Conservation (phyloP, 176 grass and related monocot genomes). For the Chloris gayana region DNA sequence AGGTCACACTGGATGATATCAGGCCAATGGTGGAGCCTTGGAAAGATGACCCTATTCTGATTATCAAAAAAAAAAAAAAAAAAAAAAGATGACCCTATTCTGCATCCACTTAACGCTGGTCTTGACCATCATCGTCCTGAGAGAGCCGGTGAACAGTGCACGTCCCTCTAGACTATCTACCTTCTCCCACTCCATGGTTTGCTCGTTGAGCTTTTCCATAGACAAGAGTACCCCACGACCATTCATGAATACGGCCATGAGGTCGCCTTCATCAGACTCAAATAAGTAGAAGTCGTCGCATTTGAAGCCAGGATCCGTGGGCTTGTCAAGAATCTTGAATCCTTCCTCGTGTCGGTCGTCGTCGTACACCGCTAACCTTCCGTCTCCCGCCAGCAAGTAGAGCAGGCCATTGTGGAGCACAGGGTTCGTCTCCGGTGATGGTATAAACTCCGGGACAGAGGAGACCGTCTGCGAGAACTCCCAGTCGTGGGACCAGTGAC, state of each 20-base stretch:
- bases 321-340: not conserved
- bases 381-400: not conserved
- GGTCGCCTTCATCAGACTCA: not conserved
- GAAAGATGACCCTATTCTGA: not conserved
- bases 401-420: not conserved
- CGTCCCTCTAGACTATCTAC: not conserved
- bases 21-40: not conserved
- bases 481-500: not conserved
- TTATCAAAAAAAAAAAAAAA: no score
- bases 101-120: not conserved
- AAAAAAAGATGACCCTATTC: no score
- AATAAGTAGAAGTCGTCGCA: not conserved
- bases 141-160: not conserved
- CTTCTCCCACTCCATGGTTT: conserved; percentile 14
- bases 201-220: not conserved
- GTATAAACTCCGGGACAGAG: rapidly evolving
- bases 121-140: not conserved
- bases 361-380: conserved; percentile 14
- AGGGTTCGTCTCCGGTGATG: not conserved
- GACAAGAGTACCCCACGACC: not conserved
- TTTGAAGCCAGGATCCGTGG: not conserved
- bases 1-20: not conserved
- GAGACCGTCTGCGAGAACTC: not conserved
- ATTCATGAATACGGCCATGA: not conserved
- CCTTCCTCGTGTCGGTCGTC: not conserved